Conservation (phyloP, 148 eudicot species). For the Vaccinium corymbosum region DNA sequence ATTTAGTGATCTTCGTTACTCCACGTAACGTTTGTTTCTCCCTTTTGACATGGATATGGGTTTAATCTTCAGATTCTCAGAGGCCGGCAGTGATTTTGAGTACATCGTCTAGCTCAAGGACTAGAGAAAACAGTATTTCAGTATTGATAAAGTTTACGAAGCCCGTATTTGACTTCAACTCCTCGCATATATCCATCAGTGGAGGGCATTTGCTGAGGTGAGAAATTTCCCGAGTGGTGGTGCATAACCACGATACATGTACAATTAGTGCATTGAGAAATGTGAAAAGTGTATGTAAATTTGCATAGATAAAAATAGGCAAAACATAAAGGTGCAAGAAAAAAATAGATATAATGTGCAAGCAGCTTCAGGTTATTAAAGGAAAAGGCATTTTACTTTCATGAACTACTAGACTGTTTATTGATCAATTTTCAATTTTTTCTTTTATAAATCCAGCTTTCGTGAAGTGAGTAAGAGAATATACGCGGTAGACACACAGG, state of each 20-base stretch:
- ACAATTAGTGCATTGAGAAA: neutral
- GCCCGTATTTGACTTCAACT: slow-evolving; percentile 89
- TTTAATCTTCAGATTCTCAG: slow-evolving; percentile 57
- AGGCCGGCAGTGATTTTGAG: slow-evolving; percentile 73
- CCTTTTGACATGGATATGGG: slow-evolving; percentile 6
- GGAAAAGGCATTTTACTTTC: neutral
- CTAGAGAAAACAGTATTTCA: slow-evolving; percentile 47
- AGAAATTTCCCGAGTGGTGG: slow-evolving; percentile 5
- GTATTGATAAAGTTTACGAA: slow-evolving; percentile 63
- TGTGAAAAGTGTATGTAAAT: neutral
- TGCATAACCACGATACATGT: neutral
- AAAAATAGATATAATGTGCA: no score
- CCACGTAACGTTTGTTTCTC: neutral
- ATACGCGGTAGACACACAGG: slow-evolving; percentile 44
- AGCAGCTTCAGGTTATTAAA: neutral
- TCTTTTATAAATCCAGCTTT: slow-evolving; percentile 42
- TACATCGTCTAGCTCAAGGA: slow-evolving; percentile 61
- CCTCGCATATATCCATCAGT: slow-evolving; percentile 56
- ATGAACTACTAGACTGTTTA: neutral
- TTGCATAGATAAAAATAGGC: neutral
- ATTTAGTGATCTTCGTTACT: neutral
- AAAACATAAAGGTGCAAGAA: neutral
- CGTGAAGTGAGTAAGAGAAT: slow-evolving; percentile 40
- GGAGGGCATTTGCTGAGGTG: slow-evolving; percentile 71
- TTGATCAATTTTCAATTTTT: neutral